These are phyloP conservation scores for Halteria grandinella DNA, from an alignment of 73 alveolate genomes.

Conservation along the genomic window DNA sequence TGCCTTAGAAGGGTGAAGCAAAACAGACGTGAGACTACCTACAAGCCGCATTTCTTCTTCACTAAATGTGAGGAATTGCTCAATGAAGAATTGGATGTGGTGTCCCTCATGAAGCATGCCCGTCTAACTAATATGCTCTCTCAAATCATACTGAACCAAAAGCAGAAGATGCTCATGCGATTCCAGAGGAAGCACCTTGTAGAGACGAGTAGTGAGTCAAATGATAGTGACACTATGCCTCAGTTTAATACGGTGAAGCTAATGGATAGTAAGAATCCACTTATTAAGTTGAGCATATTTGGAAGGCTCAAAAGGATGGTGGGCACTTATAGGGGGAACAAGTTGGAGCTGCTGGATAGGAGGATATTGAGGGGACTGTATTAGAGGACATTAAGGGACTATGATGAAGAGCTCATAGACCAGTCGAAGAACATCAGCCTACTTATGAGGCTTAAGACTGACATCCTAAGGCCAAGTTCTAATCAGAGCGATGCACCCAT, in stretches of 20 bases:
- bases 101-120: slow-evolving; percentile 11
- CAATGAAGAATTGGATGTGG: slow-evolving; percentile 24
- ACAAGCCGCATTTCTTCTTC: slow-evolving; percentile 20
- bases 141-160: not conserved
- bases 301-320: not conserved
- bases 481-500: too few species aligned
- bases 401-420: slow-evolving; percentile 27
- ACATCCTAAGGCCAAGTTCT: too few species aligned
- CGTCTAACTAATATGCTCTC: not conserved
- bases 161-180: slow-evolving; percentile 1
- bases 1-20: not conserved
- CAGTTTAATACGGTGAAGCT: not conserved
- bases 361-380: slow-evolving; percentile 24
- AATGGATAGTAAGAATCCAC: not conserved
- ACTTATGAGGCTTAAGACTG: slow-evolving; percentile 23
- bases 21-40: not conserved
- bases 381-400: slow-evolving; percentile 30
- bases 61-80: slow-evolving; percentile 8
- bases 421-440: not conserved
- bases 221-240: slow-evolving; percentile 13
- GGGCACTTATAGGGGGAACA: not conserved
- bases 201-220: slow-evolving; percentile 29
- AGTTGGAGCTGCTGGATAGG: not conserved
- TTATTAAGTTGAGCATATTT: too few species aligned
- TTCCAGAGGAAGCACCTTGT: slow-evolving; percentile 43